Evolutionary conservation across 108 stramenopile genomes (phyloP), one percentile per base, ranked within the genome.

Genomic region (Nannochloropsis oceanica): DNA sequence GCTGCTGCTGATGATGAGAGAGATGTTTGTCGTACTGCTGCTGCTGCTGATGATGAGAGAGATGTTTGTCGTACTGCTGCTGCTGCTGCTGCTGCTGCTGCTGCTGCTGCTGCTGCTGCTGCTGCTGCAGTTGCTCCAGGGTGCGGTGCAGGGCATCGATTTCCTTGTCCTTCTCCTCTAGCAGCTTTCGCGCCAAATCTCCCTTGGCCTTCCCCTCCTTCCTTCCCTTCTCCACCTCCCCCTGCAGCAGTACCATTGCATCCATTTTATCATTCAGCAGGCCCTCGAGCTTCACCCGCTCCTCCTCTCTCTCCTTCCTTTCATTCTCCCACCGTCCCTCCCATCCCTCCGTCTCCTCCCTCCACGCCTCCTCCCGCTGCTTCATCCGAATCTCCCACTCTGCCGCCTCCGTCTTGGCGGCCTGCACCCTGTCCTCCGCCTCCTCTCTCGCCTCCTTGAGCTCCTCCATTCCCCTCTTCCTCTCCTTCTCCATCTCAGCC

Each of bases 191-290:
- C 24, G 87, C 87, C 44, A 87, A 81, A 50, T 87, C 83, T 2
- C 87, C 87, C 84, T 84, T 83, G 46, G 84, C 79, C 80, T 87
- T 84, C 12, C 80, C 80, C 80, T 87, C 87, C 25, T 83, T 83
- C 25, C 84, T 79, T 13, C 80, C 87, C 87, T 87, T 89, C 20
- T 89, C 88, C 80, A 87, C 86, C 42, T 89, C 88, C 59, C 43
- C 84, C 84, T 83, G n/a, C 42, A 42, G 43, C 43, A 84, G 80
- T 13, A 43, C 83, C 18, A 14, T 18, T 18, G 81, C 42, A 13
- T 27, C 42, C 81, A 14, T 18, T 20, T 81, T 42, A 13, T 18
- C 81, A 18, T 27, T 42, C 27, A 13, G 18, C 20, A 13, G 42
- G 14, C 14, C 27, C 27, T 27, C 27, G 14, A 13, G 20, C 14